Evolutionary conservation across 2,329 filamentous ascomycete species (phyloP).

Genomic region (Pseudogymnoascus pannorum): DNA sequence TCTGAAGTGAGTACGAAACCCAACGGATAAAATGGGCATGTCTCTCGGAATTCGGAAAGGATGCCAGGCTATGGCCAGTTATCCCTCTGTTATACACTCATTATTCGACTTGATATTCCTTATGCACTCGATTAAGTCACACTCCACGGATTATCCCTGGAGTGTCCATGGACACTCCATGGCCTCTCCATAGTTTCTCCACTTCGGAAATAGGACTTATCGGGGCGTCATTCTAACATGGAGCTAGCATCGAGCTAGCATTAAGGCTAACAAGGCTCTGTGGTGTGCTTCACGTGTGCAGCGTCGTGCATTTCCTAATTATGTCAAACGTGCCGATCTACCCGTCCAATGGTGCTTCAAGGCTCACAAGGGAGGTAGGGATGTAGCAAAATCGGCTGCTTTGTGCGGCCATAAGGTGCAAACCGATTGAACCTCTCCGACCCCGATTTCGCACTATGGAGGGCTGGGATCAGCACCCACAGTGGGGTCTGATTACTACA

Average conservation of each 20-base stretch:
- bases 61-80: not conserved
- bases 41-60: not conserved
- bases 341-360: not conserved
- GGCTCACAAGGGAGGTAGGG: not conserved
- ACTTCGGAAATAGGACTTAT: conserved; percentile 6
- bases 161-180: not conserved
- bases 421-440: not conserved
- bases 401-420: not conserved
- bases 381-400: not conserved
- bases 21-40: not conserved
- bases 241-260: not conserved
- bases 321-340: conserved; percentile 3
- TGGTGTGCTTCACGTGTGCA: not conserved
- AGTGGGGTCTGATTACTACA: not conserved
- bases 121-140: not conserved
- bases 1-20: not conserved
- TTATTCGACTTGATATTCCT: not conserved
- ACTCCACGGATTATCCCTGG: not conserved
- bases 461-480: not conserved
- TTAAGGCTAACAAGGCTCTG: not conserved
- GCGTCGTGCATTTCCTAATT: not conserved
- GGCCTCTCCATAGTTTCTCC: too few species aligned
- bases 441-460: not conserved
- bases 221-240: not conserved
- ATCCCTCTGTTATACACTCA: not conserved